Base-by-base conservation (phyloP, 805 yeast species). In the Myxozyma neglecta region DNA sequence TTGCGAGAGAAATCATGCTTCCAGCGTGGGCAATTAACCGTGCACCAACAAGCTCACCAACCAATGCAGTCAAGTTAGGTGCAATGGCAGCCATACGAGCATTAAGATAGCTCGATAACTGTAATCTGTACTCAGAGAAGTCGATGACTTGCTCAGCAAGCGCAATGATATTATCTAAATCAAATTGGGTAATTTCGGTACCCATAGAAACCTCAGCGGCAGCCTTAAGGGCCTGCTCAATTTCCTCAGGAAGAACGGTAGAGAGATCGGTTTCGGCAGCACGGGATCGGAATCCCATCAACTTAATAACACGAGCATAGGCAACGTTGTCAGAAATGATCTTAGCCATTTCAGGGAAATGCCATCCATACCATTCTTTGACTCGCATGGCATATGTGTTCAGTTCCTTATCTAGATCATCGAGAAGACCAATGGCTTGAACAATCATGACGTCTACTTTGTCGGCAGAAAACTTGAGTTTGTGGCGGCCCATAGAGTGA, bases 361-460 rank as follows among this genome's bases (percentile, higher is more conserved):
- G 99, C 99, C 99, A 94, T 69, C 99, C 99, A 80, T 94, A 94
- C 99, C 99, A 94, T 80, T 94, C 99, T 81, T 93, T 94, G 79
- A 93, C 85, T 81, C 99, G 87, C 99, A 94, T 94, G 69, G 98
- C 97, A 72, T 93, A 94, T 56, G 97, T 94, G 81, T 94, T 94
- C 72, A 94, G 84, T 78, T 94, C 99, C 80, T 94, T 94, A 81
- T 94, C 99, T 72, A 94, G 83, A 74, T 94, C 97, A 73, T 94
- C 99, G 73, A 94, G 83, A 69, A 94, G 81, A 20, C 98, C 97
- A 78, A 94, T 94, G 61, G 99, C 99, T 81, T 94, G 99, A 67
- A 94, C 96, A 75, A 94, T 93, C 99, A 94, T 94, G 68, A 96
- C 93, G 79, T 94, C 99, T 61, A 94, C 99, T 80, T 94, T 94